phyloP scores from a whole-genome alignment of 176 grass and related monocot species.

The Carex parvula region DNA sequence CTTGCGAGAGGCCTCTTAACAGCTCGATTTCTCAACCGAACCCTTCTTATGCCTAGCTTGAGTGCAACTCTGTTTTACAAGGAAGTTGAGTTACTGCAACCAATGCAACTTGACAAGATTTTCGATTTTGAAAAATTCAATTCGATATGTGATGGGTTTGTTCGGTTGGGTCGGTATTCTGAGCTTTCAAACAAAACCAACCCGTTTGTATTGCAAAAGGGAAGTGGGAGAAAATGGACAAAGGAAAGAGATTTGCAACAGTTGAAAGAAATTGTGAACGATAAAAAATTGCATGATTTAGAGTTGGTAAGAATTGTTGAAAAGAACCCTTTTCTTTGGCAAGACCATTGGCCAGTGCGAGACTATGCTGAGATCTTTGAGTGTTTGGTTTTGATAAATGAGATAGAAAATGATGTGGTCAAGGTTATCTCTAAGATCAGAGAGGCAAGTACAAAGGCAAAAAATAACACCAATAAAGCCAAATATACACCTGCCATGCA shows the following conservation, averaged over 20 bases:
- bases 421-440: slow-evolving; percentile 92
- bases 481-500: slow-evolving; percentile 36
- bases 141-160: slow-evolving; percentile 61
- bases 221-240: slow-evolving; percentile 90
- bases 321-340: slow-evolving; percentile 95
- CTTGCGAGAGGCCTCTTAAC: slow-evolving; percentile 86
- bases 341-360: slow-evolving; percentile 86
- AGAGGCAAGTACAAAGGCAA: slow-evolving; percentile 46
- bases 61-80: slow-evolving; percentile 96
- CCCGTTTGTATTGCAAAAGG: slow-evolving; percentile 67
- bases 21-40: slow-evolving; percentile 73
- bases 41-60: slow-evolving; percentile 92
- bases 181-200: slow-evolving; percentile 54
- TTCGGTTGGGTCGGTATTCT: slow-evolving; percentile 74
- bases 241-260: slow-evolving; percentile 83
- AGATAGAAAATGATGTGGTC: slow-evolving; percentile 75
- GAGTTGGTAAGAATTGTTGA: slow-evolving; percentile 73
- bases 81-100: slow-evolving; percentile 85
- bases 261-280: slow-evolving; percentile 46
- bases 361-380: slow-evolving; percentile 80
- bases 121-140: slow-evolving; percentile 91
- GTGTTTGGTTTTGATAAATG: slow-evolving; percentile 62
- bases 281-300: slow-evolving; percentile 32
- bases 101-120: slow-evolving; percentile 73
- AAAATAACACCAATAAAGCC: slow-evolving; percentile 34